Conservation (phyloP, 805 yeast species). For the Ogataea trehaloabstinens region DNA sequence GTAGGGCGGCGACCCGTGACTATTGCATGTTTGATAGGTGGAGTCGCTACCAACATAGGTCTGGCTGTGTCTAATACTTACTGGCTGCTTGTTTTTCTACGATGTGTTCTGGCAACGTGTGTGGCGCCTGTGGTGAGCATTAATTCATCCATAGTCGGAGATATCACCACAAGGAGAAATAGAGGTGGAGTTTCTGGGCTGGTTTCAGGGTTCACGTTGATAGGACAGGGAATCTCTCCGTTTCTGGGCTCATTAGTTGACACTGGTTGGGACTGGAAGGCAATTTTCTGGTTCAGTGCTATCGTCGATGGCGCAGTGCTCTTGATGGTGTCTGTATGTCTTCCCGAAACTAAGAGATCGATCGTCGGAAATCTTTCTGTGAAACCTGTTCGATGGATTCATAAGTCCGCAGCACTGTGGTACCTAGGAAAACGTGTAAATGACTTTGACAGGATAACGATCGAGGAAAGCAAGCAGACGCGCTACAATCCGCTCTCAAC, state of each 20-base stretch:
- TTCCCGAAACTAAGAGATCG: conserved; percentile 76
- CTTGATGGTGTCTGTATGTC: conserved; percentile 30
- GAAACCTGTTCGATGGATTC: conserved; percentile 42
- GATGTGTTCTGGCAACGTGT: conserved; percentile 77
- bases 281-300: conserved; percentile 74
- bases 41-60: conserved; percentile 62
- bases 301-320: conserved; percentile 55
- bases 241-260: conserved; percentile 58
- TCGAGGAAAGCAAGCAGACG: conserved; percentile 11
- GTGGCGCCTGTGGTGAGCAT: conserved; percentile 75
- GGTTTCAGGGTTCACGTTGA: conserved; percentile 58
- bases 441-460: conserved; percentile 26
- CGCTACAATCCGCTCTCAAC: conserved; percentile 29
- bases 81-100: conserved; percentile 59
- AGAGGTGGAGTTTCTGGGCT: conserved; percentile 73
- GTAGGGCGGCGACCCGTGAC: conserved; percentile 72
- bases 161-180: conserved; percentile 59
- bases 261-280: conserved; percentile 64
- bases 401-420: conserved; percentile 44
- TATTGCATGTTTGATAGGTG: conserved; percentile 51
- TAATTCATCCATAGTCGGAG: conserved; percentile 70
- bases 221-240: conserved; percentile 81
- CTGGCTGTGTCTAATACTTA: conserved; percentile 58
- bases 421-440: conserved; percentile 32
- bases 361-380: conserved; percentile 76